phyloP scores from a whole-genome alignment of 306 rosid species.

The Cucumis sativus region Cucumber_9930_V3 NC_026657.2:31600001-31600500 shows the following conservation, averaged over 20 bases:
- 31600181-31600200: background rate
- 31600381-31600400: background rate
- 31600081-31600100: background rate
- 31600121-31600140: background rate
- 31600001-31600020: background rate
- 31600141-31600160: conserved; percentile 6
- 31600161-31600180: background rate
- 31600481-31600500: conserved; percentile 4
- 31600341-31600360: conserved; percentile 4
- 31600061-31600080: background rate
- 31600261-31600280: background rate
- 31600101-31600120: background rate
- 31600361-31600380: conserved; percentile 12
- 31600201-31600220: conserved; percentile 6
- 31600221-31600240: conserved; percentile 7
- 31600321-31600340: conserved; percentile 10
- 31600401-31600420: conserved; percentile 5
- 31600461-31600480: background rate
- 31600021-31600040: background rate
- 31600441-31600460: background rate
- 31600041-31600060: background rate
- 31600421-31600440: conserved; percentile 1
- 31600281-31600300: background rate
- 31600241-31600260: conserved; percentile 9
- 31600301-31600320: conserved; percentile 13